Base-by-base conservation (phyloP, 176 grass and related monocot genomes). In the Oropetium thomaeum region DNA sequence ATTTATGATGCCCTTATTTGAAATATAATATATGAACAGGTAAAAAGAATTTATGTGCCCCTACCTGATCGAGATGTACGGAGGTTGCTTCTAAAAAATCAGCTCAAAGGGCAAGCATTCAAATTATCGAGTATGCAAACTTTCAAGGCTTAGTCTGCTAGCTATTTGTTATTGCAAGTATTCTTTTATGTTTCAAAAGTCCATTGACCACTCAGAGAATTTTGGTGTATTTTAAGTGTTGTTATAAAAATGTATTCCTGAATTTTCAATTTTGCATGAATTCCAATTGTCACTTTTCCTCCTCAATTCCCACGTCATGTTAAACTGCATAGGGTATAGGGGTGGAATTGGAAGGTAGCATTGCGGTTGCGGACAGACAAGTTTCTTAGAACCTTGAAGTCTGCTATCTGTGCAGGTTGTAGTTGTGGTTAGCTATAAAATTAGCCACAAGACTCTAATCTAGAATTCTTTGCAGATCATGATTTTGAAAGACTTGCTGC, bases 41-140 rank as follows among this genome's bases (percentile, higher is more conserved):
- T 98, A 47, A 98, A 98, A 58, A 93, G 95, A 78, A 92, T 98
- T 89, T 98, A 98, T 83, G 81, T 98, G 52, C 91, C 95, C 63
- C 66, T 98, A 58, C 96, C 96, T 33, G 89, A 98, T 82, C 75
- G 60, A 79, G 88, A 69, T 76, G 81, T 98, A 23, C 79, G 96
- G 58, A 98, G 39, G 62, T 76, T 92, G 31, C 89, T 98, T 76
- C 83, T 98, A 32, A 92, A 92, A 88, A 98, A 86, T 76, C 89
- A 92, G 85, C 91, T 98, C n/a, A 94, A 82, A 88, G 96, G 91
- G 28, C 91, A 90, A 86, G 80, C 89, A 53, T 92, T 87, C 77
- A 92, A 90, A 44, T 84, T 98, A 17, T 92, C 96, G 6, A 83
- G 95, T 98, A 92, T 90, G 89, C 82, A 25, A 38, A 15, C 3